Base-by-base conservation (phyloP, 441 rosid species). In the Dalechampia spathulata region DNA sequence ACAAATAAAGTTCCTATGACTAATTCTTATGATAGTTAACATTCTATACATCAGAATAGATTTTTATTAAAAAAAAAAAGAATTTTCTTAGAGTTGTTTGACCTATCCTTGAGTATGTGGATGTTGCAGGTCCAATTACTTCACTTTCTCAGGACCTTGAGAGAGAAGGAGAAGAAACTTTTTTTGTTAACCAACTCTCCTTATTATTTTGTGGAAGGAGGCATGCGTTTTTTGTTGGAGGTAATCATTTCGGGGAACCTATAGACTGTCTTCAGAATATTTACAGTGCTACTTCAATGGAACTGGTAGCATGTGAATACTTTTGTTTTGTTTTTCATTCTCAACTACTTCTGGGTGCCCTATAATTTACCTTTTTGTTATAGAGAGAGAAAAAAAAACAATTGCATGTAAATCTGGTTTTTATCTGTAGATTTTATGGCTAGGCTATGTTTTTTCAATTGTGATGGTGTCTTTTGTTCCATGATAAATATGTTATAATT, bases 111-210 rank as follows among this genome's bases (percentile, higher is more conserved):
- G 36, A 26, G 25, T 37, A 12, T 51, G 55, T 64, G 52, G 60
- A 45, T 65, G 26, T 72, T 62, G 63, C 85, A 90, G 96, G 80
- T 80, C 41, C 80, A 77, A 57, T 67, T 82, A 26, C 81, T 89
- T 57, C 69, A 43, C 49, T 87, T 87, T 70, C 81, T 93, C 32
- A 82, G 75, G 69, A 82, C 84, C 83, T 72, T 93, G 32, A 87
- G 67, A 67, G 95, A 90, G 76, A 87, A 83, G 58, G 99, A 96
- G 55, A 90, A 89, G 89, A 93, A 87, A 65, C 90, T 93, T 32
- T 93, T 93, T 58, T 69, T 93, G 81, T 61, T 93, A 72, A 89
- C 97, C 13, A 93, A 89, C 75, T 93, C 99, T 57, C 99, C 99
- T 1, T 89, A 74, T 74, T 82, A 87, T 75, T 93, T 93, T 73